phyloP scores from a whole-genome alignment of 805 yeast genomes.

The Monosporozyma unispora region DNA sequence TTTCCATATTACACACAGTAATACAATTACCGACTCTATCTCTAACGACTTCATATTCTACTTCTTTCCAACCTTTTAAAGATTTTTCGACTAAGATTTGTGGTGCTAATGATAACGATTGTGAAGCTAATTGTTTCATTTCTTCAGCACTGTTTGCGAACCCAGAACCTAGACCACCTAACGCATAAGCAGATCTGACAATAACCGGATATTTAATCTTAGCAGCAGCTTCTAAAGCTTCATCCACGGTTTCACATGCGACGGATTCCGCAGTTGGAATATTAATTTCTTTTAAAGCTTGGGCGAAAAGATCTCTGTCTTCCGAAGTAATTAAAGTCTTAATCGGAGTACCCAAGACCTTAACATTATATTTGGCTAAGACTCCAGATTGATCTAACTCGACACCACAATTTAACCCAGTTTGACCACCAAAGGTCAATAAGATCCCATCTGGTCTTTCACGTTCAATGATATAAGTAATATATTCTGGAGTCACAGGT shows the following conservation, averaged over 20 bases:
- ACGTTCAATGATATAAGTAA: constrained; percentile 87
- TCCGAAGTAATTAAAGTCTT: constrained; percentile 92
- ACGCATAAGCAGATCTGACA: constrained; percentile 93
- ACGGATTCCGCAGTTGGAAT: constrained; percentile 96
- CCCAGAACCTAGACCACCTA: constrained; percentile 97
- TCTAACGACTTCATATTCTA: constrained; percentile 96
- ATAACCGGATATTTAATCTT: constrained; percentile 89
- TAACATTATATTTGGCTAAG: constrained; percentile 80
- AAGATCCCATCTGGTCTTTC: constrained; percentile 95
- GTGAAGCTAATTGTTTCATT: constrained; percentile 78
- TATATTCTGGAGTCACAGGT: constrained; percentile 96
- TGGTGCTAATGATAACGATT: constrained; percentile 82
- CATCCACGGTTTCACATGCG: constrained; percentile 90
- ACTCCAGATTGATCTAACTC: constrained; percentile 92
- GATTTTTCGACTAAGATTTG: constrained; percentile 96
- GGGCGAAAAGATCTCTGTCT: constrained; percentile 93
- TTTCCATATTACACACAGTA: constrained; percentile 98
- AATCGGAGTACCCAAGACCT: constrained; percentile 96
- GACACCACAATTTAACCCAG: constrained; percentile 93
- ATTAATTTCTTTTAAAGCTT: constrained; percentile 88
- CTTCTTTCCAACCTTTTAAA: constrained; percentile 97
- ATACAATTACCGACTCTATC: constrained; percentile 95
- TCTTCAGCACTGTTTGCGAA: constrained; percentile 81
- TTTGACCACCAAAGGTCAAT: constrained; percentile 97
- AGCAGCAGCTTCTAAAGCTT: constrained; percentile 84